A percentile compares a stretch with the other conserved stretches of the same genome.
These are phyloP conservation scores for Camelina laxa DNA, from an alignment of 345 rosid genomes.

Conservation along the genomic window DNA sequence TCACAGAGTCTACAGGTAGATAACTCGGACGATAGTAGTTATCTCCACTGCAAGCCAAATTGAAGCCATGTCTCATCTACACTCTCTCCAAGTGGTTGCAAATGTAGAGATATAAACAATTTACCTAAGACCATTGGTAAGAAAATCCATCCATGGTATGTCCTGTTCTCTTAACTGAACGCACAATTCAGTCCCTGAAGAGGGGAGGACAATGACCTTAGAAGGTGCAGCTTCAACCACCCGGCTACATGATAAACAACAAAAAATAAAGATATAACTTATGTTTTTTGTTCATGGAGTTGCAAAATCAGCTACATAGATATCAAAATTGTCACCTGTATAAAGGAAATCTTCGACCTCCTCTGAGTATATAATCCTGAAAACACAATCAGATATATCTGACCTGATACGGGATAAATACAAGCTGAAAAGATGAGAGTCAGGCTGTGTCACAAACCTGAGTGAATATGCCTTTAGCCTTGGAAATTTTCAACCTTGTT, in stretches of 20 bases:
- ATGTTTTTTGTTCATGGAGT: neutral
- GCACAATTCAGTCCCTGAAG: conserved; percentile 51
- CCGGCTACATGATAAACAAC: conserved; percentile 54
- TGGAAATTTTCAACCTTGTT: conserved; percentile 71
- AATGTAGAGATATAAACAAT: conserved; percentile 12
- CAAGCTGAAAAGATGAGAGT: conserved; percentile 1
- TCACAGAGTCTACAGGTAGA: conserved; percentile 59
- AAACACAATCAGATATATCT: conserved; percentile 25
- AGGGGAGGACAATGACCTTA: conserved; percentile 79
- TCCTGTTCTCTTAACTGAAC: conserved; percentile 72
- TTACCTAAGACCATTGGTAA: conserved; percentile 61
- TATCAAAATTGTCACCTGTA: conserved; percentile 66
- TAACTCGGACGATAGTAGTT: conserved; percentile 55
- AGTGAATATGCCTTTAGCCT: conserved; percentile 87
- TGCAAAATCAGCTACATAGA: neutral
- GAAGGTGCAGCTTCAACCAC: conserved; percentile 76
- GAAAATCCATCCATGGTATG: conserved; percentile 68
- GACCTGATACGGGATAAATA: neutral
- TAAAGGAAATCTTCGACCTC: conserved; percentile 75
- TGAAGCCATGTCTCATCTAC: conserved; percentile 12
- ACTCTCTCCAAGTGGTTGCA: neutral
- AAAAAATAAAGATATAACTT: neutral
- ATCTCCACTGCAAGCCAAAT: conserved; percentile 47
- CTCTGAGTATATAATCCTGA: conserved; percentile 86
- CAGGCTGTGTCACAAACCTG: conserved; percentile 59